phyloP scores from a whole-genome alignment of 108 stramenopile genomes.

The Pseudonitzschia pungens region DNA sequence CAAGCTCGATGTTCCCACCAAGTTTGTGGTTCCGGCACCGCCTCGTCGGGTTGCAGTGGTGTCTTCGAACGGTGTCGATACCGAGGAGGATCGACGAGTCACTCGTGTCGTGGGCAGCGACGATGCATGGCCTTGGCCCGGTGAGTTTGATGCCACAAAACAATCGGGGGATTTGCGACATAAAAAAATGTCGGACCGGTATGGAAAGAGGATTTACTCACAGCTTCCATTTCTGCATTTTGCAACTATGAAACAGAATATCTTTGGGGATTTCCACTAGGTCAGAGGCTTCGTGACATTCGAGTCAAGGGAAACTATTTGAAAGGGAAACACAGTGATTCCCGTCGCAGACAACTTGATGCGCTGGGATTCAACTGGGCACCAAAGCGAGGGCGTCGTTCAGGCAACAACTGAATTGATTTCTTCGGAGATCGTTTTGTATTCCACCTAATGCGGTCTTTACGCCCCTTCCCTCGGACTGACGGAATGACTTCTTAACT shows the following conservation, averaged over 20 bases:
- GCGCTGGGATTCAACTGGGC: conserved; percentile 77
- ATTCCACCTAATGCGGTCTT: neutral
- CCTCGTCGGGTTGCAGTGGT: conserved; percentile 16
- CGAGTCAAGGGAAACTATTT: conserved; percentile 75
- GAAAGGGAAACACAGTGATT: conserved; percentile 44
- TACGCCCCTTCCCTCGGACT: neutral
- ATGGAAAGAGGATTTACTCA: no score
- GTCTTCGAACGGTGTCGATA: conserved; percentile 21
- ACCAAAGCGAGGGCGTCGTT: conserved; percentile 57
- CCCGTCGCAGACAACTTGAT: conserved; percentile 68
- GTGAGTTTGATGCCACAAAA: conserved; percentile 15
- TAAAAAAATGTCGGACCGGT: neutral
- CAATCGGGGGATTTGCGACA: neutral
- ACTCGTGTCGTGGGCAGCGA: conserved; percentile 27
- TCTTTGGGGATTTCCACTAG: conserved; percentile 71
- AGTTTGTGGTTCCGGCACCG: conserved; percentile 66
- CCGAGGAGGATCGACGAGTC: neutral
- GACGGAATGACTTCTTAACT: no score
- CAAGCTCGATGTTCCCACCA: conserved; percentile 60
- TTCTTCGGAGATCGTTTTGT: neutral
- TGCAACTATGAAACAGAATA: conserved; percentile 33
- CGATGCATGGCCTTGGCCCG: conserved; percentile 78
- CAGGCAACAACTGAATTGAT: neutral
- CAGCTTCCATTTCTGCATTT: no score
- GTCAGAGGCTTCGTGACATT: conserved; percentile 75